Evolutionary conservation across 306 rosid genomes (phyloP).

Genomic region (Ziziphus jujuba): DNA sequence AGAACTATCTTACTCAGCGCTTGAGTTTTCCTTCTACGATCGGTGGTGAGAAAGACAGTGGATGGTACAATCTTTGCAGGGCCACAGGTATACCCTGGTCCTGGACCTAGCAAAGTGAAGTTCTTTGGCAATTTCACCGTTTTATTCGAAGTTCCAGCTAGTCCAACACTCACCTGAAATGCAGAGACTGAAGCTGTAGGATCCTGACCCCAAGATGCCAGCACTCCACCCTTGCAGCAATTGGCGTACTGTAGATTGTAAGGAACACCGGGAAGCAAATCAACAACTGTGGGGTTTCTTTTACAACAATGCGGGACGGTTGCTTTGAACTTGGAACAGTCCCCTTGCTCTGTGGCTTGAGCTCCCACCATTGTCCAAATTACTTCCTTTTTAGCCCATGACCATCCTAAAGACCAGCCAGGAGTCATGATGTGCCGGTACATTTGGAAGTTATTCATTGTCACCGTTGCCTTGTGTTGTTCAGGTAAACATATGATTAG

Average conservation of each 20-base stretch:
- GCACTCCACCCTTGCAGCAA: constrained; percentile 91
- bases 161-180: constrained; percentile 78
- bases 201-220: constrained; percentile 82
- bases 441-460: constrained; percentile 70
- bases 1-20: constrained; percentile 57
- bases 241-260: constrained; percentile 81
- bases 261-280: constrained; percentile 86
- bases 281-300: constrained; percentile 74
- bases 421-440: constrained; percentile 67
- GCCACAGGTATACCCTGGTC: constrained; percentile 91
- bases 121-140: constrained; percentile 80
- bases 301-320: constrained; percentile 78
- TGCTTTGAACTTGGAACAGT: constrained; percentile 80
- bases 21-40: constrained; percentile 75
- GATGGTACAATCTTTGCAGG: constrained; percentile 77
- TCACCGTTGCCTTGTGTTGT: constrained; percentile 65
- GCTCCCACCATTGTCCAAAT: constrained; percentile 78
- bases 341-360: constrained; percentile 89
- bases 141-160: constrained; percentile 69
- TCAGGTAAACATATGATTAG: background rate
- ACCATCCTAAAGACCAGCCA: constrained; percentile 78
- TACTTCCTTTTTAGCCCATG: constrained; percentile 77
- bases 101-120: constrained; percentile 78
- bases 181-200: constrained; percentile 70
- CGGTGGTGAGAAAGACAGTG: constrained; percentile 63